These are phyloP conservation scores for Salix arbutifolia DNA, from an alignment of 345 rosid genomes.

Conservation along the genomic window DNA sequence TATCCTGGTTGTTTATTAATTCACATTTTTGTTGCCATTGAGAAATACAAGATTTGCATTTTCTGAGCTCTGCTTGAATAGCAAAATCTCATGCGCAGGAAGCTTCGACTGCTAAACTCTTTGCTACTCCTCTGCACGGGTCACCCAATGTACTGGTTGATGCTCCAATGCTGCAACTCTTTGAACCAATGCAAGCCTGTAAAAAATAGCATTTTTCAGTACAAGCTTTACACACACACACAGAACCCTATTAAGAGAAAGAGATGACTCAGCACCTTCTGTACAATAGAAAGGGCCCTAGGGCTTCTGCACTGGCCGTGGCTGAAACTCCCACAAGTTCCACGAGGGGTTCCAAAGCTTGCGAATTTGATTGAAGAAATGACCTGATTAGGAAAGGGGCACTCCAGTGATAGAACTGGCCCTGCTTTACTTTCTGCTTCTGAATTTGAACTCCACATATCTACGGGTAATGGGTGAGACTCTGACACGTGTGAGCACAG, in stretches of 20 bases:
- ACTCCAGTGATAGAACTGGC: slow-evolving; percentile 48
- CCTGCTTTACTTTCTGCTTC: slow-evolving; percentile 32
- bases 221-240: background rate
- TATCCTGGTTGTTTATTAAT: background rate
- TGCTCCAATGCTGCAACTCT: slow-evolving; percentile 66
- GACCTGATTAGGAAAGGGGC: slow-evolving; percentile 59
- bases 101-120: slow-evolving; percentile 91
- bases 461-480: slow-evolving; percentile 70
- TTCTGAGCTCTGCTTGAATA: background rate
- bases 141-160: slow-evolving; percentile 63
- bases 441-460: slow-evolving; percentile 58
- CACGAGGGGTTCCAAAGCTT: slow-evolving; percentile 79
- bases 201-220: slow-evolving; percentile 3
- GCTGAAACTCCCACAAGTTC: slow-evolving; percentile 74
- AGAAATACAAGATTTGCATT: too few relatives aligned
- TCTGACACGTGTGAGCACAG: slow-evolving; percentile 64
- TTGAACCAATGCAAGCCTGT: slow-evolving; percentile 86
- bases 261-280: slow-evolving; percentile 43
- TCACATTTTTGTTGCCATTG: too few relatives aligned
- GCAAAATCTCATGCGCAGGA: slow-evolving; percentile 48
- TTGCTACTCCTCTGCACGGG: slow-evolving; percentile 65
- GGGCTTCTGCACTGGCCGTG: slow-evolving; percentile 58
- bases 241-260: background rate
- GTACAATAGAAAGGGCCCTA: slow-evolving; percentile 49
- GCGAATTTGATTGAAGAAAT: slow-evolving; percentile 77